These are phyloP conservation scores for Malassezia sympodialis DNA, from an alignment of 1,284 basidiomycete genomes.

Conservation along the genomic window DNA sequence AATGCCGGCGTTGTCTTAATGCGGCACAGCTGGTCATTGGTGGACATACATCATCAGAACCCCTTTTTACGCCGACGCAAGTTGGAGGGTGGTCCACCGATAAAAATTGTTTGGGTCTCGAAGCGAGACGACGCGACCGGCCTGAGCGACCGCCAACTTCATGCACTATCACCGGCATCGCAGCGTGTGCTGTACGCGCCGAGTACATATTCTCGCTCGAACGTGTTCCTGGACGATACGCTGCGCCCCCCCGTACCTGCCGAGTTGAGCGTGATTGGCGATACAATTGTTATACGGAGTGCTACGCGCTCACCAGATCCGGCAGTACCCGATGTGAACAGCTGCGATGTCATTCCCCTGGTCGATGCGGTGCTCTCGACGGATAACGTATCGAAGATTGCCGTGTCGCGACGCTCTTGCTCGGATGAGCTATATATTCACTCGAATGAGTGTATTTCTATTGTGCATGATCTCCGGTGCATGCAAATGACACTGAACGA, in stretches of 20 bases:
- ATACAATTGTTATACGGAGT: not conserved
- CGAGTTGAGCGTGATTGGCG: not conserved
- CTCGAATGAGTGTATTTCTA: not conserved
- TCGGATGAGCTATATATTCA: not conserved
- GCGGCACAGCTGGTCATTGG: conserved; percentile 1
- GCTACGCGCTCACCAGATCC: not conserved
- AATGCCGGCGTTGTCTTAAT: not conserved
- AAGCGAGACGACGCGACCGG: not conserved
- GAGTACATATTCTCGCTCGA: not conserved
- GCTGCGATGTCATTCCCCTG: conserved; percentile 7
- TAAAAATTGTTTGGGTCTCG: not conserved
- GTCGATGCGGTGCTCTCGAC: not conserved
- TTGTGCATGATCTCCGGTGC: not conserved
- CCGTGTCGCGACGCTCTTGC: not conserved
- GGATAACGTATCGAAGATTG: not conserved
- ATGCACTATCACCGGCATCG: not conserved
- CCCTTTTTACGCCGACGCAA: not conserved
- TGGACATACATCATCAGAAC: not conserved
- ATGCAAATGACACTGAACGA: not conserved
- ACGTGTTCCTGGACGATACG: not conserved
- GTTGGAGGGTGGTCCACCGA: not conserved
- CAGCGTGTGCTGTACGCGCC: not conserved
- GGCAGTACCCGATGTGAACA: not conserved
- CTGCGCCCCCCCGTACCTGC: not conserved
- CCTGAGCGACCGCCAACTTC: not conserved